These are phyloP conservation scores for Rosa chinensis DNA, from an alignment of 306 rosid species.

Conservation along the genomic window DNA sequence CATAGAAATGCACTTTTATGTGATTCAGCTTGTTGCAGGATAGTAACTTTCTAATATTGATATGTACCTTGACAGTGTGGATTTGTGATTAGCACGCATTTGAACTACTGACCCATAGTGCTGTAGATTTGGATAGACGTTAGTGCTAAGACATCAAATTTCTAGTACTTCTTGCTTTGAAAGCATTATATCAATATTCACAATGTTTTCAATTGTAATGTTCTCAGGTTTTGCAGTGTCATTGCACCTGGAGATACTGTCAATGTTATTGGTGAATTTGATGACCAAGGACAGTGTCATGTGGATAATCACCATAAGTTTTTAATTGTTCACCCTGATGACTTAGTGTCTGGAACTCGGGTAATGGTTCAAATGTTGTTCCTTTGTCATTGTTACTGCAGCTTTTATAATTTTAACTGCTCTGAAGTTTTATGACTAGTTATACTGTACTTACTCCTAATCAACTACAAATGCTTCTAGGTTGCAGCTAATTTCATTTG, in stretches of 20 bases:
- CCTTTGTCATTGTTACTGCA: slow-evolving; percentile 6
- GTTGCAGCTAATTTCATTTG: slow-evolving; percentile 82
- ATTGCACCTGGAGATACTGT: slow-evolving; percentile 90
- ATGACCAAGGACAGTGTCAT: slow-evolving; percentile 65
- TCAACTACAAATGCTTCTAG: slow-evolving; percentile 38
- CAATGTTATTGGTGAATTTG: slow-evolving; percentile 77
- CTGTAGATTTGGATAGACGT: not conserved
- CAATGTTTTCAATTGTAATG: not conserved
- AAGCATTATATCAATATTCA: not conserved
- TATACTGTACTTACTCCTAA: slow-evolving; percentile 28
- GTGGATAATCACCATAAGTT: slow-evolving; percentile 63
- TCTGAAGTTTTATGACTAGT: not conserved
- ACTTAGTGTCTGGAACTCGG: slow-evolving; percentile 83
- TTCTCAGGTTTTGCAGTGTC: slow-evolving; percentile 65
- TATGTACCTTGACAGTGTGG: not conserved
- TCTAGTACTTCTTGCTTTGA: not conserved
- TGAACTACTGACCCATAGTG: not conserved
- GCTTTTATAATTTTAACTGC: not conserved
- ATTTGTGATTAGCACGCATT: not conserved
- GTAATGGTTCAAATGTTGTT: slow-evolving; percentile 40
- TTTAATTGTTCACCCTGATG: slow-evolving; percentile 79
- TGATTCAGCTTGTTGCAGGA: not conserved
- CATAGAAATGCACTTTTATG: not conserved
- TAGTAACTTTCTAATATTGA: not conserved
- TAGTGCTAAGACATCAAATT: not conserved